phyloP scores from a whole-genome alignment of 2,329 filamentous ascomycete genomes.

The Ceratocystiopsis brevicomis region DNA sequence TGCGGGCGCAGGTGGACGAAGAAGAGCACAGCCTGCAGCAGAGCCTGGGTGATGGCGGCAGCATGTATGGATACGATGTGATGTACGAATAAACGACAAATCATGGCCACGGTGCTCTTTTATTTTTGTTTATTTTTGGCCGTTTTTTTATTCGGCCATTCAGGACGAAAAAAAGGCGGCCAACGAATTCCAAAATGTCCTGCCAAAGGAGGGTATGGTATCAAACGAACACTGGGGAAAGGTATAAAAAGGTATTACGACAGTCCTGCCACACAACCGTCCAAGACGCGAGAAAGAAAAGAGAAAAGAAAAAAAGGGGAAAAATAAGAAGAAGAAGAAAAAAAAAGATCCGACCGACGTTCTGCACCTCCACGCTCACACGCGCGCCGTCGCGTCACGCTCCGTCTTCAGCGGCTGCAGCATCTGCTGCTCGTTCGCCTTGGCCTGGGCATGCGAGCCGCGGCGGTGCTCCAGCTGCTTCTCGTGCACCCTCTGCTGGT shows the following conservation, averaged over 20 bases:
- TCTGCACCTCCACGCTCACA: not conserved
- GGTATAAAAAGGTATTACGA: too few relatives aligned
- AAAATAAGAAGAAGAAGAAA: not conserved
- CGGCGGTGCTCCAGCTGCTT: not conserved
- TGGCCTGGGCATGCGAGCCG: too few relatives aligned
- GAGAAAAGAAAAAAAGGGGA: not conserved
- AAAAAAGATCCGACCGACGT: not conserved
- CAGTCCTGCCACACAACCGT: too few relatives aligned
- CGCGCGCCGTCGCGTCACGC: conserved; percentile 4
- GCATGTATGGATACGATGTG: too few relatives aligned
- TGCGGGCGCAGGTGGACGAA: conserved; percentile 12
- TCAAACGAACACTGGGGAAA: too few relatives aligned
- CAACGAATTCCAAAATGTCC: too few relatives aligned
- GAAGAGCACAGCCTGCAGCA: conserved; percentile 2
- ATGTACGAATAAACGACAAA: not conserved
- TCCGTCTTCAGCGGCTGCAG: not conserved
- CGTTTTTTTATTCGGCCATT: too few relatives aligned
- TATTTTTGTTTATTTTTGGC: too few relatives aligned
- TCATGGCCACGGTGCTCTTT: not conserved
- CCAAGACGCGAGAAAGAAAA: not conserved
- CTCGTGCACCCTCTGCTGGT: not conserved
- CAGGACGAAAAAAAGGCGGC: too few relatives aligned
- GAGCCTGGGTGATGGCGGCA: not conserved
- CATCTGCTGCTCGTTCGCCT: too few relatives aligned
- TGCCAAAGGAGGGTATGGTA: too few relatives aligned